phyloP scores from a whole-genome alignment of 257 asterid species.

The Perilla frutescens region DNA sequence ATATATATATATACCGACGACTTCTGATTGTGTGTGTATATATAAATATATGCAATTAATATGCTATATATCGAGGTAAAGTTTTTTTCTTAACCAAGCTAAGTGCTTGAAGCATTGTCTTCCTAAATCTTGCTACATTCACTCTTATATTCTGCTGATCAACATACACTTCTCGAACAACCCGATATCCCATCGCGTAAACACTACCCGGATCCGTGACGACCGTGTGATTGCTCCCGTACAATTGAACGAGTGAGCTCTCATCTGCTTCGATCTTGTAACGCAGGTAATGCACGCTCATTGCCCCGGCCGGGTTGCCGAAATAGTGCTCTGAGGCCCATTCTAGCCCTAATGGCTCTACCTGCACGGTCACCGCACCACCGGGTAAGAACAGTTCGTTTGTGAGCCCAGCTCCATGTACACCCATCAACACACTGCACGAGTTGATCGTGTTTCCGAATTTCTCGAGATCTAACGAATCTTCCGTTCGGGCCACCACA shows the following conservation, averaged over 20 bases:
- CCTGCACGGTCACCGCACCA: constrained; percentile 56
- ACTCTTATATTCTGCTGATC: constrained; percentile 56
- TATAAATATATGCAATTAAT: no score
- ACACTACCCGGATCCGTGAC: constrained; percentile 47
- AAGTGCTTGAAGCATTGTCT: constrained; percentile 29
- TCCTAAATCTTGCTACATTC: constrained; percentile 54
- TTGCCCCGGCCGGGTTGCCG: constrained; percentile 50
- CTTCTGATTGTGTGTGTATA: no score
- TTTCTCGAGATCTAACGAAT: constrained; percentile 37
- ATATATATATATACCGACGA: no score
- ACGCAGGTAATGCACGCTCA: constrained; percentile 56
- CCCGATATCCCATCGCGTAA: constrained; percentile 41
- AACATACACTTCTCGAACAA: constrained; percentile 45
- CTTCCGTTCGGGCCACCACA: constrained; percentile 29
- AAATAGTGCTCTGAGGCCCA: constrained; percentile 50
- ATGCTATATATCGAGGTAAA: no score
- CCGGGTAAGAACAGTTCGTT: constrained; percentile 60
- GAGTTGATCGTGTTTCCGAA: constrained; percentile 46
- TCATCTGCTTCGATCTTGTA: constrained; percentile 63
- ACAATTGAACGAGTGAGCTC: constrained; percentile 53
- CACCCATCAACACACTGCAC: constrained; percentile 61
- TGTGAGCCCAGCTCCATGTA: constrained; percentile 69
- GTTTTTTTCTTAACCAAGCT: no score
- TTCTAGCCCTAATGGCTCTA: constrained; percentile 51
- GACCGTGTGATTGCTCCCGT: constrained; percentile 48